phyloP scores from a whole-genome alignment of 139 green algal species.

The Nannochloris sp. region DNA sequence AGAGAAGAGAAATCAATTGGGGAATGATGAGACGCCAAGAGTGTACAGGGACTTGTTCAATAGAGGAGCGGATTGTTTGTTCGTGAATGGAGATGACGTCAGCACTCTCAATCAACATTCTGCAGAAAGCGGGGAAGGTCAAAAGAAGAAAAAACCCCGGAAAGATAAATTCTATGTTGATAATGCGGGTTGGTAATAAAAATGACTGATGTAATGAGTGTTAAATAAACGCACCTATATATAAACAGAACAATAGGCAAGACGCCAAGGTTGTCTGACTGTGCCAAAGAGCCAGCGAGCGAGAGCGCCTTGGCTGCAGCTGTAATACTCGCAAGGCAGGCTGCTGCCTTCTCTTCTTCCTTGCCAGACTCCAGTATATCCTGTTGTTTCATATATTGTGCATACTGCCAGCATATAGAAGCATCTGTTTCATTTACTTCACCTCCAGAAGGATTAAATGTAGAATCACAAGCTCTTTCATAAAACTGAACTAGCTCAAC shows the following conservation, averaged over 20 bases:
- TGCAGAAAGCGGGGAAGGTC: too few species aligned
- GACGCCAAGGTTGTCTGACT: neutral
- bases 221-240: slow-evolving; percentile 17
- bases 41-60: too few species aligned
- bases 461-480: slow-evolving; percentile 3
- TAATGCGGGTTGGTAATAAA: too few species aligned
- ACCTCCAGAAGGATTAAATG: neutral
- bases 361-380: neutral
- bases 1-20: too few species aligned
- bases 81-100: too few species aligned
- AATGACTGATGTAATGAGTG: slow-evolving; percentile 43
- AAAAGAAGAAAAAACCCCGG: too few species aligned
- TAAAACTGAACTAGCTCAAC: neutral
- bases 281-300: neutral
- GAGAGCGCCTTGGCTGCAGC: neutral
- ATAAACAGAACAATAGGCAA: slow-evolving; percentile 17
- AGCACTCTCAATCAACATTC: too few species aligned
- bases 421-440: neutral
- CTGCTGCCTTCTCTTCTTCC: neutral
- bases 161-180: too few species aligned
- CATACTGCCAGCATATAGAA: neutral
- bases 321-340: neutral
- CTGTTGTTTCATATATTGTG: neutral
- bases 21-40: too few species aligned
- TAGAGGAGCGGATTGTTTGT: too few species aligned